Evolutionary conservation across 371 early-diverging fungal species (phyloP), one percentile per base, ranked within the genome.

Genomic region (Circinella minor): DNA sequence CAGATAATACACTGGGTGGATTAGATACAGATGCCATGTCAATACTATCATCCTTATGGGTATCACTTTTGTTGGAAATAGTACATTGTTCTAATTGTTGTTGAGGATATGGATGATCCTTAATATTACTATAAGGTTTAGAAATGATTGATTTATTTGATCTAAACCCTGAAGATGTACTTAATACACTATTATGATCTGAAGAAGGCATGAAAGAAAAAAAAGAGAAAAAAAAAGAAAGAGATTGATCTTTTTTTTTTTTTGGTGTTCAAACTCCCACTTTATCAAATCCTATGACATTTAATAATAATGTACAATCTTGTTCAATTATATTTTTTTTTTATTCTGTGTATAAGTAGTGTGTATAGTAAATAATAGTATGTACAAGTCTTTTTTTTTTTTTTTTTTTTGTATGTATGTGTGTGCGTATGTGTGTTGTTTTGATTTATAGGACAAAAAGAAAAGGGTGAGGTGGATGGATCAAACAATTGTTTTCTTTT

Each of bases 401-500:
- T 46, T 46, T 46, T 13, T 46, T 46, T 13, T 46, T 46, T 46
- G 47, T 54, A 54, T 54, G 55, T 54, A 54, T n/a, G n/a, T n/a
- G n/a, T n/a, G n/a, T n/a, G n/a, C n/a, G 27, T 27, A 2, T 27
- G 27, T 27, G 27, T 27, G 27, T 27, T 27, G 0, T 27, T 27
- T 27, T 27, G 0, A 27, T 27, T 43, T 43, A 43, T 0, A 43
- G 1, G 43, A 43, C 43, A 43, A 3, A 43, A 1, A 51, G n/a
- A n/a, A n/a, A n/a, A n/a, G n/a, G n/a, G n/a, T n/a, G n/a, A n/a
- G n/a, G n/a, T n/a, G n/a, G n/a, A n/a, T 17, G n/a, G 15, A 51
- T 8, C 51, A 81, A 39, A 75, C 74, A 54, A 82, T 72, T 1
- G 76, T 70, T 70, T 84, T 84, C 71, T 84, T 84, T 73, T 84